Evolutionary conservation across 2,329 filamentous ascomycete genomes (phyloP), one percentile per base, ranked within the genome.

Genomic region (Colletotrichum tabaci): DNA sequence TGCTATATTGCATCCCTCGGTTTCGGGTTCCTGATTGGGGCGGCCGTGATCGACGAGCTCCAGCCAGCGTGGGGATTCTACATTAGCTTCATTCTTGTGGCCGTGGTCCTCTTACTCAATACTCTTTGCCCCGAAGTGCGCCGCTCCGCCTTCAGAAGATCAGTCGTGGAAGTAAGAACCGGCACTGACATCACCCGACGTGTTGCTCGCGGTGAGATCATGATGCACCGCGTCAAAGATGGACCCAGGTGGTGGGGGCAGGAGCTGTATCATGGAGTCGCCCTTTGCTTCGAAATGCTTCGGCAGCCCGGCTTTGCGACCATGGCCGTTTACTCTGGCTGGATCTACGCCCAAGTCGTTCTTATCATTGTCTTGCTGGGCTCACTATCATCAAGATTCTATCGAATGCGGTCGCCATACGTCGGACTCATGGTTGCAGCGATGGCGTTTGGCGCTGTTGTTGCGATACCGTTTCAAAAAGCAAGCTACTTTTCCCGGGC

Each of bases 321-420:
- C 40, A 84, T 95, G 77, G 88, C 92, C 1, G 72, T 93, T n/a
- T 95, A 95, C 79, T 84, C 91, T 16, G 91, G 88, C 8, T 95
- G 93, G 93, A 93, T 94, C 56, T 94, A 95, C 79, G 92, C 91
- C 2, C 91, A 95, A 76, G 87, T 94, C 2, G 91, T 94, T 6
- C 84, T 95, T 66, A 86, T 94, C 69, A 93, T 95, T 71, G 85
- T 93, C 68, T 87, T 94, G 70, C 85, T 95, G 6, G 93, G 92
- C 18, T 91, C 93, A 6, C 82, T 95, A n/a, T 85, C 90, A 13
- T 95, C 92, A 4, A 88, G 87, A 61, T 86, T 90, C 69, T 95
- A 95, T 82, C 85, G 80, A 46, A 89, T 91, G 77, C 85, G 84
- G 57, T 89, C 93, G 18, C 87, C 90, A 13, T 86, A 86, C 58